Base-by-base conservation (phyloP, 1,284 basidiomycete species). In the Leccinum griseonigrum region DNA sequence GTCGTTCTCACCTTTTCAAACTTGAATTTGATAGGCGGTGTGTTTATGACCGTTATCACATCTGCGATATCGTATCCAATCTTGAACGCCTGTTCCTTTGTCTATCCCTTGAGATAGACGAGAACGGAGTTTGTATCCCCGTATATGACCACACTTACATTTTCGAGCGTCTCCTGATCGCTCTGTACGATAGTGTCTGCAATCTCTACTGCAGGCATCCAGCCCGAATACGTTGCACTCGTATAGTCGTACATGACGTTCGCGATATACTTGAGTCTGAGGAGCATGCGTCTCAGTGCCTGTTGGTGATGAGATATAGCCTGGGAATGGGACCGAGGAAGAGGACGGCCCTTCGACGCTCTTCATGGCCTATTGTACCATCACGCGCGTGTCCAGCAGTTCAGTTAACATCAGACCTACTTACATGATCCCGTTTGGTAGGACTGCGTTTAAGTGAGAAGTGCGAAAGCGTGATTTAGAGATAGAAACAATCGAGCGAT, bases 51-150 rank as follows among this genome's bases (percentile, higher is more conserved):
- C 2, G 97, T 98, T 59, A 98, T 85, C 0, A 85, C 83, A 58
- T 96, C 90, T 3, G 95, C 92, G 57, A 99, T 98, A 64, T 95
- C 92, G 66, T 96, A 81, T 7, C 97, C 97, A 58, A 98, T 92
- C 48, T 84, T 79, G 74, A 98, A 98, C 0, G 97, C 97, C 70
- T 98, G 91, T 18, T 95, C 93, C 72, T 93, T 95, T 2, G 92
- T 94, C 70, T 88, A 90, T 2, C 95, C 96, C 14, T 85, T 88
- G 7, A 99, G 80, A 66, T 94, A 75, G 77, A 98, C 84, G 74
- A 99, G 98, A 31, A 98, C 76, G 22, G 94, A 97, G 75, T 99
- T 97, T 0, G 97, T 98, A 70, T 99, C 97, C n/a, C 97, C 97
- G 72, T 99, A 98, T 5, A 98, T 94, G 5, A 98, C 92, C 68